A percentile compares a stretch with the other conserved stretches of the same genome.
Conservation (phyloP, 2,329 filamentous ascomycete genomes). For the Lasiodiplodia gonubiensis region DNA sequence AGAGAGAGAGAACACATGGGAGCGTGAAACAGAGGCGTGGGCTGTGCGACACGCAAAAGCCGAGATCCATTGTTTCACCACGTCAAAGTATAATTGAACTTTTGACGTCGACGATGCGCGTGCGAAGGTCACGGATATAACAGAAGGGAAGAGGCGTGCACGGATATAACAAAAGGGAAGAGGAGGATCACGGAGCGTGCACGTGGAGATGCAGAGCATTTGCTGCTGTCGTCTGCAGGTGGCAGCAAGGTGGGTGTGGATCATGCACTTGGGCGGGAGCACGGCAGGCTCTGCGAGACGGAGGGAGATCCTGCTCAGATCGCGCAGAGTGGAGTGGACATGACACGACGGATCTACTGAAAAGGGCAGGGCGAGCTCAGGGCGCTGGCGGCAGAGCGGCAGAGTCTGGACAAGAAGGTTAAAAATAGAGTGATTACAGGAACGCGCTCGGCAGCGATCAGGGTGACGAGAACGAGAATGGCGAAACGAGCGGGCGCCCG, state of each 20-base stretch:
- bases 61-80: slow-evolving; percentile 24
- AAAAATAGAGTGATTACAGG: slow-evolving; percentile 27
- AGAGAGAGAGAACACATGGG: background rate
- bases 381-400: slow-evolving; percentile 6
- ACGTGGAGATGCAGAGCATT: background rate
- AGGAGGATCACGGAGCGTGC: background rate
- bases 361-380: background rate
- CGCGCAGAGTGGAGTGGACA: slow-evolving; percentile 1
- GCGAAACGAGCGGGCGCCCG: slow-evolving; percentile 15
- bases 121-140: slow-evolving; percentile 1
- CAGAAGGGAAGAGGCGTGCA: background rate
- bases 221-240: background rate
- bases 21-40: background rate
- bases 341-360: background rate
- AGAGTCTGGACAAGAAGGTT: background rate
- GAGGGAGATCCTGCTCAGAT: slow-evolving; percentile 13
- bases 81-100: slow-evolving; percentile 4
- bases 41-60: background rate
- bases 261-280: slow-evolving; percentile 1
- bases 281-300: slow-evolving; percentile 2
- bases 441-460: slow-evolving; percentile 19
- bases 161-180: background rate
- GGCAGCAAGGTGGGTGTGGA: background rate
- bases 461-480: slow-evolving; percentile 11
- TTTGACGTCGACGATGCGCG: background rate